Percentiles rank a stretch among this genome's conserved stretches.
phyloP scores from a whole-genome alignment of 2,329 filamentous ascomycete genomes.

The Ophiosphaerella korrae region DNA sequence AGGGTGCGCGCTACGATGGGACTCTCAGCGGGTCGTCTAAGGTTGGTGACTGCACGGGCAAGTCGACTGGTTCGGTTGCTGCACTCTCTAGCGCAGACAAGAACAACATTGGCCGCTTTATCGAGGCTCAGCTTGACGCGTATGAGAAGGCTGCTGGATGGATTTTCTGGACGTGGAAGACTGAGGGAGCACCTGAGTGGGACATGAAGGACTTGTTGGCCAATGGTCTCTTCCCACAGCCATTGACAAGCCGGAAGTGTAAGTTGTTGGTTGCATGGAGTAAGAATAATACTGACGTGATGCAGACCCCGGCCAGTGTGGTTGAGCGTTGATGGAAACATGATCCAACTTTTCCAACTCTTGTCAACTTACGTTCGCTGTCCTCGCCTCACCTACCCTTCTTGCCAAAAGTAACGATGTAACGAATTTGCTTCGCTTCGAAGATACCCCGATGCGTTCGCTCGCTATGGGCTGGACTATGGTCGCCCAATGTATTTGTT shows the following conservation, averaged over 20 bases:
- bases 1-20: constrained; percentile 55
- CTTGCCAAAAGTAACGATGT: constrained; percentile 21
- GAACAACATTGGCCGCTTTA: constrained; percentile 51
- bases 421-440: constrained; percentile 27
- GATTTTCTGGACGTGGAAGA: constrained; percentile 60
- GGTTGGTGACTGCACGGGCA: constrained; percentile 52
- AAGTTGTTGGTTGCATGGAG: constrained; percentile 23
- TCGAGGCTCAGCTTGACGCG: constrained; percentile 55
- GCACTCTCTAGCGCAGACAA: constrained; percentile 50
- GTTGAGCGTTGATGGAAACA: constrained; percentile 19
- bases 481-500: constrained; percentile 8
- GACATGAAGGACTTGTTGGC: constrained; percentile 53
- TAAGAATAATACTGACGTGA: constrained; percentile 19
- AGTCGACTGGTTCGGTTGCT: constrained; percentile 51
- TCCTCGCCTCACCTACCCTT: background rate
- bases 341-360: constrained; percentile 4
- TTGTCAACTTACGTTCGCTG: constrained; percentile 21
- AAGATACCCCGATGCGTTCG: constrained; percentile 31
- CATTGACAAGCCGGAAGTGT: constrained; percentile 47
- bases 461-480: constrained; percentile 19
- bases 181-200: constrained; percentile 56
- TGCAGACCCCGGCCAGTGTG: constrained; percentile 44
- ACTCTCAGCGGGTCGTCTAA: constrained; percentile 44
- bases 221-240: constrained; percentile 57
- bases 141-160: constrained; percentile 56